Percentiles rank a stretch among this genome's conserved stretches.
Conservation (phyloP, 1,284 basidiomycete genomes). For the Meripilus lineatus region DNA sequence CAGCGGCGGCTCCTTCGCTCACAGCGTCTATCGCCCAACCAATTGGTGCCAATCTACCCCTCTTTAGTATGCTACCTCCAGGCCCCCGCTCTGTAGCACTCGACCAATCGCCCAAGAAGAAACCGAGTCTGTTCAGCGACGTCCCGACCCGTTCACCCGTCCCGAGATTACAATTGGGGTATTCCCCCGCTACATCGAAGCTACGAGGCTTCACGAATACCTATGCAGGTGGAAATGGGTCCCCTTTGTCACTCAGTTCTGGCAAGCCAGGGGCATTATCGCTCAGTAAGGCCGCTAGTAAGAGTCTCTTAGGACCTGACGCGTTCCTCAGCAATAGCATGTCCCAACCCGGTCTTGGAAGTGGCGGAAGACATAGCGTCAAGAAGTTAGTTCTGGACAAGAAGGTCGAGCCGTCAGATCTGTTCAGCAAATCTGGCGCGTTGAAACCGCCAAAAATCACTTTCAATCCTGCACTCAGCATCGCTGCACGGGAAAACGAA, state of each 20-base stretch:
- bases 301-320: conserved; percentile 45
- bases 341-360: conserved; percentile 68
- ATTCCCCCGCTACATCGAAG: conserved; percentile 60
- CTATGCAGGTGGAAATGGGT: conserved; percentile 31
- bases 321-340: conserved; percentile 46
- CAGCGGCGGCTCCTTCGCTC: conserved; percentile 46
- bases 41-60: conserved; percentile 79
- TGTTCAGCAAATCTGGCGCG: conserved; percentile 55
- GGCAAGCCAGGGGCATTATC: conserved; percentile 50
- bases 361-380: conserved; percentile 76
- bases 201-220: conserved; percentile 65
- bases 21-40: conserved; percentile 89
- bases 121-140: conserved; percentile 65
- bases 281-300: conserved; percentile 41
- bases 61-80: conserved; percentile 69
- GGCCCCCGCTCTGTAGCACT: conserved; percentile 58
- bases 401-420: conserved; percentile 66
- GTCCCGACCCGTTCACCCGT: conserved; percentile 61
- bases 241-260: conserved; percentile 41
- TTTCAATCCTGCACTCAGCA: conserved; percentile 69
- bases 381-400: conserved; percentile 93
- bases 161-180: conserved; percentile 55
- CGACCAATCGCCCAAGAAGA: conserved; percentile 67
- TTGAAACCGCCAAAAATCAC: conserved; percentile 48
- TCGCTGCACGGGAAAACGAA: conserved; percentile 70